phyloP scores from a whole-genome alignment of 129 eudicot genomes.

The Arctium minus region DNA sequence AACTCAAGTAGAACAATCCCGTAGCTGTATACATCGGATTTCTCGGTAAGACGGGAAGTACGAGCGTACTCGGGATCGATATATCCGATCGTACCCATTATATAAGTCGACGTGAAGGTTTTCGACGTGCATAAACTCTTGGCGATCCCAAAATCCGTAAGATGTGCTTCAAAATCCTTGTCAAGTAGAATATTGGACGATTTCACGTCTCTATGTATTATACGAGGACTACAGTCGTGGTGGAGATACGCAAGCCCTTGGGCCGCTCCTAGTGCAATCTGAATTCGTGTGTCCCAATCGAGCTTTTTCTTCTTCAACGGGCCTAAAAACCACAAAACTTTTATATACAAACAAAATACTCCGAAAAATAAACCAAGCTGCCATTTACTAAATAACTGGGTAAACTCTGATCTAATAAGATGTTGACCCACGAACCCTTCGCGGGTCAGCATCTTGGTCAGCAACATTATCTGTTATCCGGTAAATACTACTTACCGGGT shows the following conservation, averaged over 20 bases:
- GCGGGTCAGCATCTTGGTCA: not conserved
- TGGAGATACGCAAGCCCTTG: slow-evolving; percentile 99
- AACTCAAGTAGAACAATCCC: slow-evolving; percentile 90
- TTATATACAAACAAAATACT: not conserved
- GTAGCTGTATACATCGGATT: slow-evolving; percentile 94
- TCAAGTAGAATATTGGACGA: slow-evolving; percentile 91
- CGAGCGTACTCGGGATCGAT: slow-evolving; percentile 99
- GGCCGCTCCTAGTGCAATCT: slow-evolving; percentile 84
- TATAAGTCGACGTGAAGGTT: slow-evolving; percentile 79
- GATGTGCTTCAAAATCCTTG: slow-evolving; percentile 87
- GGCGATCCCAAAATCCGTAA: slow-evolving; percentile 97
- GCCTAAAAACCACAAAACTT: slow-evolving; percentile 34
- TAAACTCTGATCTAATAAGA: not conserved
- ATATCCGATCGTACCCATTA: slow-evolving; percentile 96
- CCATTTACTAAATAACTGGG: not conserved
- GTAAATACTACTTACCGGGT: not conserved
- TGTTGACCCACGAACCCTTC: not conserved
- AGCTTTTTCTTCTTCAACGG: slow-evolving; percentile 80
- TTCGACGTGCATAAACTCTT: slow-evolving; percentile 80
- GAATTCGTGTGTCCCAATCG: slow-evolving; percentile 88
- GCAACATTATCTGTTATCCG: not conserved
- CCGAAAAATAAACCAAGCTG: not conserved
- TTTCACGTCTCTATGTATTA: slow-evolving; percentile 94
- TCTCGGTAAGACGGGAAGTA: slow-evolving; percentile 93
- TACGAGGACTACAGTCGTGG: slow-evolving; percentile 96